phyloP scores from a whole-genome alignment of 1,139 yeast genomes.

The Ashbya aceris region DNA sequence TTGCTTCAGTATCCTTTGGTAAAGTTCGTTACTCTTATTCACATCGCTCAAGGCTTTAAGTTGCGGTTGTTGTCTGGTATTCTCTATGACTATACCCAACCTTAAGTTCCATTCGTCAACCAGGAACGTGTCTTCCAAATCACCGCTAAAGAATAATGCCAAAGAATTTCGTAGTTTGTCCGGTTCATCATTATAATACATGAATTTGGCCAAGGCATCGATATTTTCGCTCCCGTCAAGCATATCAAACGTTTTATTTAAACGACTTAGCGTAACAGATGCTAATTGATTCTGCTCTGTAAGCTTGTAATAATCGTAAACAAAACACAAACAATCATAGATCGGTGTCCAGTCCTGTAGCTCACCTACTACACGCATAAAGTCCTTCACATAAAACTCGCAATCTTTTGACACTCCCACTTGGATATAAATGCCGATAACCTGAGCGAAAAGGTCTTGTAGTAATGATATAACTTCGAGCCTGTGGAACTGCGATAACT shows the following conservation, averaged over 20 bases:
- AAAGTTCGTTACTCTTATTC: conserved; percentile 24
- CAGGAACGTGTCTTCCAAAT: conserved; percentile 18
- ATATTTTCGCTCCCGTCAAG: conserved; percentile 23
- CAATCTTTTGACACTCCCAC: conserved; percentile 50
- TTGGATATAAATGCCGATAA: conserved; percentile 34
- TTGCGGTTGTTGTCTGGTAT: conserved; percentile 13
- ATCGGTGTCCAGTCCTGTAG: conserved; percentile 28
- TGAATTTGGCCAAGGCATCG: conserved; percentile 16
- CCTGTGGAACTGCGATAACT: conserved; percentile 27
- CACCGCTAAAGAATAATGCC: conserved; percentile 19
- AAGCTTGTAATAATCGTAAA: conserved; percentile 17
- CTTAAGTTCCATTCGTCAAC: conserved; percentile 26
- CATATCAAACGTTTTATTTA: conserved; percentile 19
- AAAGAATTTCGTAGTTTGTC: conserved; percentile 19
- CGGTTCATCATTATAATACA: conserved; percentile 18
- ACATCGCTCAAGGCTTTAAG: conserved; percentile 21
- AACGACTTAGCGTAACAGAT: conserved; percentile 12
- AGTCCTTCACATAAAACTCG: conserved; percentile 41
- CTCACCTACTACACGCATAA: conserved; percentile 31
- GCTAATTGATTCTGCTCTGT: conserved; percentile 15
- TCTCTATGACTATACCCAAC: conserved; percentile 19
- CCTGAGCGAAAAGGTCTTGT: conserved; percentile 30
- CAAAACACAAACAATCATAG: conserved; percentile 19
- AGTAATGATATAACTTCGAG: conserved; percentile 34
- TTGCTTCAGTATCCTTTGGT: conserved; percentile 21